phyloP scores from a whole-genome alignment of 345 rosid genomes.

The Rhodamnia rubescens region DNA sequence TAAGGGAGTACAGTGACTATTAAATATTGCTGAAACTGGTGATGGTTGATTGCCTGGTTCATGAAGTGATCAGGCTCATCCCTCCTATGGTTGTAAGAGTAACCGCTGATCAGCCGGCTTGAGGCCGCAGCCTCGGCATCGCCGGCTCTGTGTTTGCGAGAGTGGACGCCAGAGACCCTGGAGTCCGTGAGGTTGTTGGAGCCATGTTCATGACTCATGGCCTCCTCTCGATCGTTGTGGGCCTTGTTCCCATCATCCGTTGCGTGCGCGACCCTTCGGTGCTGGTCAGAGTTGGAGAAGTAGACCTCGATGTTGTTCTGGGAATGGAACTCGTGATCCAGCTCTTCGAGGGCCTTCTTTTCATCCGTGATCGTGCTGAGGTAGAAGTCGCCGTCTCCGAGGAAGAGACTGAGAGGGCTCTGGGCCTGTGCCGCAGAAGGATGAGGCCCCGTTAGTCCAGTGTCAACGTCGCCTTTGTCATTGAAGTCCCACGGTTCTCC shows the following conservation, averaged over 20 bases:
- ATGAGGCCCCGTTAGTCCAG: neutral
- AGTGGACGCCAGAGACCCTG: neutral
- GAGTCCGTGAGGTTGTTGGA: neutral
- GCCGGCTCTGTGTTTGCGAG: neutral
- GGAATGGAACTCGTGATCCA: rapidly evolving
- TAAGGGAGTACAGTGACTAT: too few relatives aligned
- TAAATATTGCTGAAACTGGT: neutral
- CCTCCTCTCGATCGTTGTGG: neutral
- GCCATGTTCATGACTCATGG: neutral
- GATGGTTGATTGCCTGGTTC: neutral
- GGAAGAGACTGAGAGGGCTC: neutral
- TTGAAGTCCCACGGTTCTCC: neutral
- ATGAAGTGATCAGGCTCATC: neutral
- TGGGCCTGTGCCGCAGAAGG: neutral
- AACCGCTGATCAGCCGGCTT: neutral
- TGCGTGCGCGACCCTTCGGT: neutral
- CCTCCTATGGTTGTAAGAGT: neutral
- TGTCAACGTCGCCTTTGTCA: neutral
- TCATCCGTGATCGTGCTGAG: rapidly evolving
- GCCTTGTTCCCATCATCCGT: neutral
- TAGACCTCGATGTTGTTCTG: neutral
- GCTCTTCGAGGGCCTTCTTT: rapidly evolving
- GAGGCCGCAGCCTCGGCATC: neutral
- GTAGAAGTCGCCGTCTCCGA: rapidly evolving
- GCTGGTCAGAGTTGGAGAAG: neutral